Conservation (phyloP, 192 early-diverging fungal species). For the Coemansia sp. region DNA sequence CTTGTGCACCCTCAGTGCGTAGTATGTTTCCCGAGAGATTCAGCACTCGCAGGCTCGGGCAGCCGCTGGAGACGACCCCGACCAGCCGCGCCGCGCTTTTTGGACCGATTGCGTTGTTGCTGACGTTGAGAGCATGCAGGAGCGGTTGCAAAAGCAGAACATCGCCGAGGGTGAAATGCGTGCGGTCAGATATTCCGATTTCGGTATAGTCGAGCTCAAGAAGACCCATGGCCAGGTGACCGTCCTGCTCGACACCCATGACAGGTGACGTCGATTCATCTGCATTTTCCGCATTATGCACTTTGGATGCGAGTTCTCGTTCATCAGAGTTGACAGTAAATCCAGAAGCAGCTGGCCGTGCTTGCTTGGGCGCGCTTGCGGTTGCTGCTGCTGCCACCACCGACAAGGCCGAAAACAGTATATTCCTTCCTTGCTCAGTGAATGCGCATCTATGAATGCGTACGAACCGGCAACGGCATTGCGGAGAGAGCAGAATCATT, state of each 20-base stretch:
- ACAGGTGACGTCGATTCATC: conserved; percentile 1
- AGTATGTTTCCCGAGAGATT: conserved; percentile 32
- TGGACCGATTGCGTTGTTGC: conserved; percentile 25
- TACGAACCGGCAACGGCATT: conserved; percentile 27
- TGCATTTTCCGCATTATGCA: neutral
- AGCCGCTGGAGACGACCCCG: conserved; percentile 10
- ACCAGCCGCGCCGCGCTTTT: conserved; percentile 8
- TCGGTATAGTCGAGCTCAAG: conserved; percentile 23
- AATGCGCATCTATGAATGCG: conserved; percentile 28
- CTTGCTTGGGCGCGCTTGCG: neutral
- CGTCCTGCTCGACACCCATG: neutral
- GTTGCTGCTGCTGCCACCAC: conserved; percentile 29
- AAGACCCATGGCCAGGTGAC: conserved; percentile 17
- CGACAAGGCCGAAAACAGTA: conserved; percentile 35
- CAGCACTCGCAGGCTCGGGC: conserved; percentile 16
- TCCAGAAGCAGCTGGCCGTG: neutral
- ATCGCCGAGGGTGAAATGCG: conserved; percentile 13
- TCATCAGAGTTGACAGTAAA: neutral
- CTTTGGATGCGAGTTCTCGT: neutral
- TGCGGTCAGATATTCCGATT: conserved; percentile 20
- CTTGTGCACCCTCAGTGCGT: conserved; percentile 14
- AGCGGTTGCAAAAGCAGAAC: conserved; percentile 27
- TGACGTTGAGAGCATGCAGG: conserved; percentile 23
- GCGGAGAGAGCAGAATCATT: conserved; percentile 24
- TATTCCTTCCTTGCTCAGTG: conserved; percentile 27